phyloP scores from a whole-genome alignment of 805 yeast genomes.

The Kuraishia borneana region DNA sequence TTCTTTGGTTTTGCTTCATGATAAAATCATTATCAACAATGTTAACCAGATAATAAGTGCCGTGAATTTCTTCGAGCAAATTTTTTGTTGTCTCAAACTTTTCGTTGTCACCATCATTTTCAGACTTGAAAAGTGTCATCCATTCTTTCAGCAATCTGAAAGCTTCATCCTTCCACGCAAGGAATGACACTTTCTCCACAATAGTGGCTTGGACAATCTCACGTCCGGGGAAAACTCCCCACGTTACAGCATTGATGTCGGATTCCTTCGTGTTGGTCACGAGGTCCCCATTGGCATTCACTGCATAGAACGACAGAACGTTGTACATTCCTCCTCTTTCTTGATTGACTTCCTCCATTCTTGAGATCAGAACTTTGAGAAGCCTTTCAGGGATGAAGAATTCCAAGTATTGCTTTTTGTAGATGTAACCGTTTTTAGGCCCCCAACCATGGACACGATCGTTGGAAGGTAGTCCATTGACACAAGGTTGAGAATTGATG shows the following conservation, averaged over 20 bases:
- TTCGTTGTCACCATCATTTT: slow-evolving; percentile 10
- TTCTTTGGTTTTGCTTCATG: slow-evolving; percentile 35
- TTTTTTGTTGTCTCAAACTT: slow-evolving; percentile 16
- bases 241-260: slow-evolving; percentile 89
- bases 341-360: slow-evolving; percentile 34
- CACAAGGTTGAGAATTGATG: slow-evolving; percentile 89
- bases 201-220: slow-evolving; percentile 94
- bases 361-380: slow-evolving; percentile 23
- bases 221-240: slow-evolving; percentile 97
- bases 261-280: slow-evolving; percentile 61
- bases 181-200: slow-evolving; percentile 81
- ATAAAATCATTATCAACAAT: slow-evolving; percentile 82
- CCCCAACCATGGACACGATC: slow-evolving; percentile 89
- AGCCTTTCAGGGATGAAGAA: slow-evolving; percentile 56
- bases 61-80: slow-evolving; percentile 34
- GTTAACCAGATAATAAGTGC: slow-evolving; percentile 67
- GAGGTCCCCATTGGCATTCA: slow-evolving; percentile 44
- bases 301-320: slow-evolving; percentile 69
- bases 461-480: slow-evolving; percentile 65
- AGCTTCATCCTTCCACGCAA: slow-evolving; percentile 97
- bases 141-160: slow-evolving; percentile 76
- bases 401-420: slow-evolving; percentile 90
- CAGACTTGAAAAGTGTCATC: slow-evolving; percentile 40
- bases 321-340: slow-evolving; percentile 18
- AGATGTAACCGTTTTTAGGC: slow-evolving; percentile 83